A percentile compares a stretch with the other conserved stretches of the same genome.
These are phyloP conservation scores for Pezicula neosporulosa DNA, from an alignment of 2,329 filamentous ascomycete genomes.

Conservation along the genomic window DNA sequence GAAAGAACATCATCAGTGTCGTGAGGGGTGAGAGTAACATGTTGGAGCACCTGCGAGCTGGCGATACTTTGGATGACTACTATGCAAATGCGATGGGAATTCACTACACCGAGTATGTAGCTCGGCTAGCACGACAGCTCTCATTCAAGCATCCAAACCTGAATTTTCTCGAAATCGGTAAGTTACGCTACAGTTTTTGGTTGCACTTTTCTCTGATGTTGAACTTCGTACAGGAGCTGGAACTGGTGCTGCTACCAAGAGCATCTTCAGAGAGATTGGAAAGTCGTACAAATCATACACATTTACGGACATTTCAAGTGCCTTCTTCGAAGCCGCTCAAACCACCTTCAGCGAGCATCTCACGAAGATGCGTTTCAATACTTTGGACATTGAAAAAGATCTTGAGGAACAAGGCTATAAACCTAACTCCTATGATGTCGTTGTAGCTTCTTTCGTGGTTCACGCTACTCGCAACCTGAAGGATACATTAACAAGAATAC, in stretches of 20 bases:
- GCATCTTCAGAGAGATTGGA: conserved; percentile 12
- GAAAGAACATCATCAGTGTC: conserved; percentile 6
- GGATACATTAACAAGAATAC: conserved; percentile 27
- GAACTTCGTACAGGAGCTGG: conserved; percentile 1
- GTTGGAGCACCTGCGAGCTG: conserved; percentile 3
- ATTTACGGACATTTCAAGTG: conserved; percentile 20
- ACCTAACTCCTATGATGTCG: conserved; percentile 31
- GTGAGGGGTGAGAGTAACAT: conserved; percentile 5
- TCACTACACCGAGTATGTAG: not conserved
- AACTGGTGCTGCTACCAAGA: conserved; percentile 26
- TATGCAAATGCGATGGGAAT: conserved; percentile 8
- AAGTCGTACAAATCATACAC: conserved; percentile 16
- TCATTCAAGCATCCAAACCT: conserved; percentile 30
- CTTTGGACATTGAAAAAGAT: conserved; percentile 30
- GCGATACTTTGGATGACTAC: conserved; percentile 6
- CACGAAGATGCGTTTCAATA: conserved; percentile 28
- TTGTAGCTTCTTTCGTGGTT: conserved; percentile 36
- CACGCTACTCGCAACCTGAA: conserved; percentile 31
- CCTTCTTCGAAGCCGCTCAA: conserved; percentile 32
- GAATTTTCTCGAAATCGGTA: conserved; percentile 36
- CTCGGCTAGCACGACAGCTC: conserved; percentile 7
- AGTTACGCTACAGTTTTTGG: not conserved
- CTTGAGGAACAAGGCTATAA: conserved; percentile 29
- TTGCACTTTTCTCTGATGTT: not conserved
- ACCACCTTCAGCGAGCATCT: conserved; percentile 18